These are phyloP conservation scores for Sporothrix sp. DNA, from an alignment of 2,329 filamentous ascomycete genomes.

Conservation along the genomic window DNA sequence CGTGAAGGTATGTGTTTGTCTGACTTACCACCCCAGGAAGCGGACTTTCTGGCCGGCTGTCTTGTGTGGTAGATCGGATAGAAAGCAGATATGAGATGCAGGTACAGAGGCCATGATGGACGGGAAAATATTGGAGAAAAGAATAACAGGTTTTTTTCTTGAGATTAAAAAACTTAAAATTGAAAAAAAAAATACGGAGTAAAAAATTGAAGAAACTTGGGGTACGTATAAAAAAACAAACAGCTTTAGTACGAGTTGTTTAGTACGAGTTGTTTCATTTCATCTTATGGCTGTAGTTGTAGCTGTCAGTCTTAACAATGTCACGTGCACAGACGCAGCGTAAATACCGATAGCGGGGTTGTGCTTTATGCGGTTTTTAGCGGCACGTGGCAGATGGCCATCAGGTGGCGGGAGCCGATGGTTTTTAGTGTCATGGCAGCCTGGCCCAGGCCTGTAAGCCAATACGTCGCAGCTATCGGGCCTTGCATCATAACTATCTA, in stretches of 20 bases:
- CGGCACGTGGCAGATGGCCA: constrained; percentile 6
- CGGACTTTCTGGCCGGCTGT: constrained; percentile 67
- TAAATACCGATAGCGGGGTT: background rate
- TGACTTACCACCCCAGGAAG: constrained; percentile 83
- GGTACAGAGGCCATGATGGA: constrained; percentile 22
- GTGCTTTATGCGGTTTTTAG: background rate
- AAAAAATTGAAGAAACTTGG: no score
- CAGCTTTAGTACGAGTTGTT: no score
- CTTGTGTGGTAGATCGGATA: constrained; percentile 47
- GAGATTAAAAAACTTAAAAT: no score
- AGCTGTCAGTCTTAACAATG: background rate
- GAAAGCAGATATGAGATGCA: constrained; percentile 54
- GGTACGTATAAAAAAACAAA: no score
- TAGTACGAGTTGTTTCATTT: no score
- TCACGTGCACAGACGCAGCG: background rate
- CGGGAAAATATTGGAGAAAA: background rate
- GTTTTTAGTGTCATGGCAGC: background rate
- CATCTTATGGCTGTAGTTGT: no score
- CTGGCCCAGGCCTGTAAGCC: background rate
- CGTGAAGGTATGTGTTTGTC: no score
- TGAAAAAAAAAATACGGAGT: no score
- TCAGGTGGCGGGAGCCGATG: background rate
- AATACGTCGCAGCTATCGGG: background rate
- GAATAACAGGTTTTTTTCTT: background rate
- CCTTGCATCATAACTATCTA: constrained; percentile 7